Base-by-base conservation (phyloP, 1,284 basidiomycete species). In the Gymnopus androsaceus region DNA sequence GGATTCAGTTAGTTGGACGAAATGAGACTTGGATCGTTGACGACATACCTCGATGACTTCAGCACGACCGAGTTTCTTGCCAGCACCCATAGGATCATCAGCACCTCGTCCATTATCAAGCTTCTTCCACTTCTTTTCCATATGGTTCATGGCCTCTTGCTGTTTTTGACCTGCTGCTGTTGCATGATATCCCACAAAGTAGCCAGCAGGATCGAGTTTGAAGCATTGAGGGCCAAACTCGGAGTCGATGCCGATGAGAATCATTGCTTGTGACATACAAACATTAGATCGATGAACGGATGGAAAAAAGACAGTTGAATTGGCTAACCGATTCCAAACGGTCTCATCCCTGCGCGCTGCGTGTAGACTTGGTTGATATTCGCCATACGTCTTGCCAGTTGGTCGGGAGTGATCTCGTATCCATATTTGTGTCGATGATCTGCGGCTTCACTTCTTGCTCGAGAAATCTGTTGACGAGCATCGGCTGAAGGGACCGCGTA, bases 351-450 rank as follows among this genome's bases (percentile, higher is more conserved):
- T 0, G 97, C 97, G 60, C 93, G 84, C 75, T 98, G 96, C 0
- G 96, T 99, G 75, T 98, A 97, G 1, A 99, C 96, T 75, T 99
- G 97, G 74, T 99, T 99, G 74, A 99, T 94, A 73, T 98, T 98
- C 36, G 97, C 96, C 70, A 99, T 79, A 49, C 97, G 83, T 67
- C 95, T 88, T 33, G 97, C 93, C 41, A 99, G 83, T 30, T 93
- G 88, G 70, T 97, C 95, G 0, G 96, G 94, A 2, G 95, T 95
- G 66, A 99, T 98, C 75, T 98, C 94, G 69, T 98, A 98, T 46
- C 97, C 97, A 67, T 90, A 95, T 75, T 98, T 98, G 81, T 98
- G 94, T 64, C 95, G 83, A 81, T 95, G 98, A 33, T 95, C 87
- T 37, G 94, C 93, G 11, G 97, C 97, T 73, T 99, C 96, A 56